Percentiles rank a stretch among this genome's conserved stretches.
Conservation (phyloP, 2,329 filamentous ascomycete species). For the Pezicula carpinea region DNA sequence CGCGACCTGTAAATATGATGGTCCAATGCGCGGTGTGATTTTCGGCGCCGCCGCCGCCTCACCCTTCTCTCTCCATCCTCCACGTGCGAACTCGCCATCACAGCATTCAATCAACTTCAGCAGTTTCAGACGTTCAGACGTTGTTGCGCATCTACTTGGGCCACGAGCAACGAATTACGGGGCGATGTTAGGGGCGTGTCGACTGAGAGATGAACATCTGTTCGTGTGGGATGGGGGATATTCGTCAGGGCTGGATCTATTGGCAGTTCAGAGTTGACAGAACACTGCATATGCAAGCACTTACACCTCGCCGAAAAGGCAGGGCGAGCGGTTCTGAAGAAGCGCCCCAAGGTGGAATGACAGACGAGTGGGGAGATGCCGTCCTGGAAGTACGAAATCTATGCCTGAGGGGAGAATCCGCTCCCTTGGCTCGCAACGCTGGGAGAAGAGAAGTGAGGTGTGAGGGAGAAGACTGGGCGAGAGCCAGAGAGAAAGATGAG, state of each 20-base stretch:
- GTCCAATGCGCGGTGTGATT: constrained; percentile 20
- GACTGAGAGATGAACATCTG: constrained; percentile 16
- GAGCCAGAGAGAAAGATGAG: too few species aligned
- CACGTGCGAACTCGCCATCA: constrained; percentile 14
- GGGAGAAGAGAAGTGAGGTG: too few species aligned
- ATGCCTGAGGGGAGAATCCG: too few species aligned
- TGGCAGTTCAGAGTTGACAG: neutral
- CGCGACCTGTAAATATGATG: constrained; percentile 13
- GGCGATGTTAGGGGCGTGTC: neutral
- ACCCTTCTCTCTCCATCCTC: constrained; percentile 13
- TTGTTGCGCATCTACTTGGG: too few species aligned
- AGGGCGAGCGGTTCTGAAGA: neutral
- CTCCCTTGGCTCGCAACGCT: too few species aligned
- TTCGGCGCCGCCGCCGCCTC: constrained; percentile 15
- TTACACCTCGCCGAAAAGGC: neutral
- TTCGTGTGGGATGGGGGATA: constrained; percentile 14
- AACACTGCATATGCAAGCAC: constrained; percentile 2
- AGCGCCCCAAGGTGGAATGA: neutral
- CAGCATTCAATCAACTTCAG: constrained; percentile 10
- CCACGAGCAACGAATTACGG: neutral
- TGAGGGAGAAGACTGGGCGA: too few species aligned
- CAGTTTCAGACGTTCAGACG: constrained; percentile 15
- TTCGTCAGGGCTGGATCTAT: neutral
- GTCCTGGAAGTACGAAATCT: neutral
- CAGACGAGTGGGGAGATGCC: neutral